Percentiles rank a stretch among this genome's conserved stretches.
Evolutionary conservation across 2,329 filamentous ascomycete species (phyloP).

Genomic region (Colletotrichum chlorophyti): DNA sequence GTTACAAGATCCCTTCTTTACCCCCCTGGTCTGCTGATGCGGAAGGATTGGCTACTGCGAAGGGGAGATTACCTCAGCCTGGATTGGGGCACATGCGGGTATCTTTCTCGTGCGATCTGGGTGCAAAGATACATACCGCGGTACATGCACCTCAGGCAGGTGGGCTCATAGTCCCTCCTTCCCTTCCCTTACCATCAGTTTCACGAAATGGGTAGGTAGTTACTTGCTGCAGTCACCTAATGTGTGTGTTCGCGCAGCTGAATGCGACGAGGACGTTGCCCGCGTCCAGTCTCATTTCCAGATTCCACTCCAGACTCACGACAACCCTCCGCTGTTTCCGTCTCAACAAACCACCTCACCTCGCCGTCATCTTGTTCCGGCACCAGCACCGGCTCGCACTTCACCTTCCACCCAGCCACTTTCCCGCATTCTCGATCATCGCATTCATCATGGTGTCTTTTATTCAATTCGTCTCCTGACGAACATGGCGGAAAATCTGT

Average conservation of each 20-base stretch:
- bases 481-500: too few species aligned
- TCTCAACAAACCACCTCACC: neutral
- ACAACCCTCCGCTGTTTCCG: conserved; percentile 1
- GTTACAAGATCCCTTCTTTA: neutral
- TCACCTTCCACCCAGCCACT: neutral
- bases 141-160: too few species aligned
- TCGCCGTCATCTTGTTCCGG: neutral
- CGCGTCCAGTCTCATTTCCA: neutral
- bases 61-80: conserved; percentile 4
- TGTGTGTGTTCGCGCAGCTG: too few species aligned
- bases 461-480: neutral
- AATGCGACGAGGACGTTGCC: too few species aligned
- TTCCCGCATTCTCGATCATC: neutral
- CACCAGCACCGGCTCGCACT: neutral
- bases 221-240: too few species aligned
- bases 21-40: neutral
- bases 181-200: neutral
- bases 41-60: neutral
- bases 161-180: neutral
- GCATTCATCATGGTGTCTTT: too few species aligned
- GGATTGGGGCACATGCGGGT: too few species aligned
- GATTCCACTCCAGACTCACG: neutral
- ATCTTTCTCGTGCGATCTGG: too few species aligned
- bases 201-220: too few species aligned
- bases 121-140: too few species aligned